Evolutionary conservation across 208 protist species (phyloP).

Genomic region (Trypanosoma lewisi): DNA sequence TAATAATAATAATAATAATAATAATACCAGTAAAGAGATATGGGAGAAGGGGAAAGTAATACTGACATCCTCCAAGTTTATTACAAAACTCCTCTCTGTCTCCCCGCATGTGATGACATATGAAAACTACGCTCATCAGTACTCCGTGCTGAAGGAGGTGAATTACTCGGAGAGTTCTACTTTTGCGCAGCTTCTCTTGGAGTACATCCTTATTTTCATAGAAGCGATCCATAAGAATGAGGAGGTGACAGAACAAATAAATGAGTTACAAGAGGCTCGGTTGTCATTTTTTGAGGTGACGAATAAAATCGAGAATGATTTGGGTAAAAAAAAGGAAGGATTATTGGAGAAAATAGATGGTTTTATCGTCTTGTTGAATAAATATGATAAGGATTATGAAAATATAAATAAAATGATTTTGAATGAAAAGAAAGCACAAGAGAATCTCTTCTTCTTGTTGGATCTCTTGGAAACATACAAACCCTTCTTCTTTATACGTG

Average conservation of each 20-base stretch:
- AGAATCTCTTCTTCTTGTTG: constrained; percentile 44
- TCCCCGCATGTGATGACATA: constrained; percentile 33
- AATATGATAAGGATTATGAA: constrained; percentile 20
- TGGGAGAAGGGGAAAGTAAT: constrained; percentile 43
- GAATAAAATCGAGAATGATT: no score
- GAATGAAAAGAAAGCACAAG: constrained; percentile 29
- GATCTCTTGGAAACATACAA: constrained; percentile 69
- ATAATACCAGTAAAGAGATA: constrained; percentile 40
- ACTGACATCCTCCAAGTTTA: constrained; percentile 49
- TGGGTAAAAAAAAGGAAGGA: no score
- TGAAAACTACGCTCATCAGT: constrained; percentile 24
- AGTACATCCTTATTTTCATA: constrained; percentile 56
- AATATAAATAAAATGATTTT: constrained; percentile 22
- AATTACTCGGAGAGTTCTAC: constrained; percentile 44
- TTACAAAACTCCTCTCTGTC: constrained; percentile 35
- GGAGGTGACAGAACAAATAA: constrained; percentile 4
- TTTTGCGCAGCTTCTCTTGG: constrained; percentile 43
- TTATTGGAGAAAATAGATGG: no score
- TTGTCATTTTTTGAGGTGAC: no score
- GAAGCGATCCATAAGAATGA: constrained; percentile 28
- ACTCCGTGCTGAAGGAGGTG: constrained; percentile 43
- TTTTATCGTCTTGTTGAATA: no score
- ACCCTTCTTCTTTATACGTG: constrained; percentile 40
- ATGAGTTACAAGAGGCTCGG: no score
- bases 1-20: no score